Base-by-base conservation (phyloP, 2,329 filamentous ascomycete species). In the Talaromyces sp. region DNA sequence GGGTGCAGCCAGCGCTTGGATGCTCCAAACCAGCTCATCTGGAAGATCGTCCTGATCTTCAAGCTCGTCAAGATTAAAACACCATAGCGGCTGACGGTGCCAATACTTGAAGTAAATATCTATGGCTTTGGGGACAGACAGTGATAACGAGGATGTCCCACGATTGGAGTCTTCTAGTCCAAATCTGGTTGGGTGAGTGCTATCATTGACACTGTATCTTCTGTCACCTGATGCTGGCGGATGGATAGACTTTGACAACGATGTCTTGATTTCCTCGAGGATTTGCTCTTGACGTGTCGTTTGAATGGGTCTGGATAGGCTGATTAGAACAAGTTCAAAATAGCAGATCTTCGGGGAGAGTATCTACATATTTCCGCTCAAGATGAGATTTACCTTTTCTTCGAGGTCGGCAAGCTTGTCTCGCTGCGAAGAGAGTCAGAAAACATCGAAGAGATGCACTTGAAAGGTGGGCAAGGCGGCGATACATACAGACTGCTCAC, bases 331-430 rank as follows among this genome's bases (percentile, higher is more conserved):
- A 30, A 53, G 72, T 23, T n/a, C 16, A 44, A 34, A 56, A 10
- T 30, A 9, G 53, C n/a, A 12, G 27, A 18, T 27, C 27, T 2
- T 36, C 31, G 63, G 65, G 55, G 64, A 65, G 47, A 59, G 44
- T 63, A 61, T 51, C 65, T 72, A 76, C 73, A 71, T 68, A 62
- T 70, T 76, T 59, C 80, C 79, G 55, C 73, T 82, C 23, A 83
- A 70, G 59, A 83, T 73, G 62, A 79, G 77, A 69, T 83, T 80
- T 54, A 83, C 75, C 68, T 83, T 83, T 69, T 82, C 80, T 70
- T 83, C 81, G 47, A 83, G 66, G 57, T 79, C 78, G 14, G 80
- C 80, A n/a, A 83, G 71, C 65, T 81, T 75, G 68, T 83, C 81
- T 65, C 81, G 80, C 81, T 83, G 50, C n/a, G 4, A 18, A 30